A percentile compares a stretch with the other conserved stretches of the same genome.
These are phyloP conservation scores for Cladosporium sp. DNA, from an alignment of 2,329 filamentous ascomycete species.

Conservation along the genomic window DNA sequence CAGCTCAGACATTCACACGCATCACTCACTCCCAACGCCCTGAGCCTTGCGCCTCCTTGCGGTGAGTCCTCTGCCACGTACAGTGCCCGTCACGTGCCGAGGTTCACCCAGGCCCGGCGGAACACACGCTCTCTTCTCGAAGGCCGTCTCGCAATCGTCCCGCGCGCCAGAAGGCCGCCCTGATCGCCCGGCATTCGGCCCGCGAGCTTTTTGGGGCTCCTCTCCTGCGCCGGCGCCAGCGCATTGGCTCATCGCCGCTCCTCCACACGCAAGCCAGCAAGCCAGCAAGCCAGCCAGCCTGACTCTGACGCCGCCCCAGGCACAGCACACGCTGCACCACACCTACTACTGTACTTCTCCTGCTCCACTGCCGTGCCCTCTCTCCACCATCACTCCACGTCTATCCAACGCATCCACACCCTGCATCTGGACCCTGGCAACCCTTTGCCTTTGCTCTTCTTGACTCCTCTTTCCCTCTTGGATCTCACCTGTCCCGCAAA, in stretches of 20 bases:
- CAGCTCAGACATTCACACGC: no score
- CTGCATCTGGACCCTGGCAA: not conserved
- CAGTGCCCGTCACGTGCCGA: not conserved
- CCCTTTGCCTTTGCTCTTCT: not conserved
- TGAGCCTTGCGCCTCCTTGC: no score
- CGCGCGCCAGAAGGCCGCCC: not conserved
- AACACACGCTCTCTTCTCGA: no score
- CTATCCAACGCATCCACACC: not conserved
- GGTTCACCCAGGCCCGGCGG: not conserved
- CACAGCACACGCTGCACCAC: not conserved
- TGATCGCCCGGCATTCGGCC: not conserved
- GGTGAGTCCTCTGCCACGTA: not conserved
- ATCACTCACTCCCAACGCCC: no score
- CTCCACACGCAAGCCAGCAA: not conserved
- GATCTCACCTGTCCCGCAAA: not conserved
- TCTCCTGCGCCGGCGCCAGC: not conserved
- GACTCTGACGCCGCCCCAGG: not conserved
- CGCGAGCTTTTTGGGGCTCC: not conserved
- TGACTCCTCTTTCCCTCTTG: not conserved
- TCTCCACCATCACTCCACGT: not conserved
- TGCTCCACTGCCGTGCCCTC: not conserved
- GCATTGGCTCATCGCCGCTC: not conserved
- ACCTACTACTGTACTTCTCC: no score
- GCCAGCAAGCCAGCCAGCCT: not conserved
- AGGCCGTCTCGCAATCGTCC: no score